Evolutionary conservation across 2,329 filamentous ascomycete genomes (phyloP), one percentile per base, ranked within the genome.

Genomic region (Colletotrichum cuscutae): DNA sequence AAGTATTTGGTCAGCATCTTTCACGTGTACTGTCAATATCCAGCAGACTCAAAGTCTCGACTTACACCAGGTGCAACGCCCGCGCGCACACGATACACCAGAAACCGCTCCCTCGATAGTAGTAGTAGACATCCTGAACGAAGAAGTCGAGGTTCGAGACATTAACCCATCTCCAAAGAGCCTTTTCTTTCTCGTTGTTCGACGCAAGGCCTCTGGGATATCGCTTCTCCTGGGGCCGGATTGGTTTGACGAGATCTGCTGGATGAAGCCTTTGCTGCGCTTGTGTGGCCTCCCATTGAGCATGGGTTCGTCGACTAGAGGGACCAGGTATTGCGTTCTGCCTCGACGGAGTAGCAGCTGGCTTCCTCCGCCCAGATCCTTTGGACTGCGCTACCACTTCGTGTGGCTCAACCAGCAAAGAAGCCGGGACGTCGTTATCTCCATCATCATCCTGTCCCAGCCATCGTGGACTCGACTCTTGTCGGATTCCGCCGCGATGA

Each of bases 131-230:
- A 74, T 90, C 93, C 68, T 90, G 89, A 79, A 98, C 91, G 80
- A 98, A 98, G 77, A 91, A 92, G 82, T 98, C 95, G 65, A 98
- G 86, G 79, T 97, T 97, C 49, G 94, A 91, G 70, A 97, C 94
- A 78, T 98, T 98, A 67, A 94, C 94, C 94, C 95, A 98, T 82
- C 94, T 90, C 92, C 95, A 98, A 85, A 97, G 90, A 4, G 95
- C 95, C 81, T 92, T 93, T 79, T 96, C 93, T 81, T 91, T 91
- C 13, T 84, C 83, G 65, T 80, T 82, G 11, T 81, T 82, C 1
- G 80, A 75, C 24, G 81, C 69, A 19, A 77, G 68, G 57, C 77
- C 74, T 78, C 78, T 71, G 77, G 77, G 49, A 52, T 81, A n/a
- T 28, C 81, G 75, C 75, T 80, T 76, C 64, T 78, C 77, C n/a